These are phyloP conservation scores for Torulaspora gathmanii DNA, from an alignment of 805 yeast species.

Conservation along the genomic window DNA sequence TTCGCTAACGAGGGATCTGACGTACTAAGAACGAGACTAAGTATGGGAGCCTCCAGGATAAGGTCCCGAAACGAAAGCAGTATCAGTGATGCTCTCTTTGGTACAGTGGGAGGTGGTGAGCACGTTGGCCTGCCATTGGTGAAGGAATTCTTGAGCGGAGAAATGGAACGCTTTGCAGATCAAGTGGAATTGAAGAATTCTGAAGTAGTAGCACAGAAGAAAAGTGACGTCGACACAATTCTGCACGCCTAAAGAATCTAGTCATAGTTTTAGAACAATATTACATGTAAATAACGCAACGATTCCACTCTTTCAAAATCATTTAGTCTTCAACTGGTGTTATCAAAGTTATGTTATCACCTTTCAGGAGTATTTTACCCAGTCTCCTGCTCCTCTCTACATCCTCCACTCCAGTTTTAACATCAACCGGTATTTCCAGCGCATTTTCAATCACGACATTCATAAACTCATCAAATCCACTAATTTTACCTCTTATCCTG, in stretches of 20 bases:
- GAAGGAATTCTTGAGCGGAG: constrained; percentile 37
- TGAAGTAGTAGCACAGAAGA: constrained; percentile 12
- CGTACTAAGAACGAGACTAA: constrained; percentile 18
- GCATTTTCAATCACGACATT: constrained; percentile 65
- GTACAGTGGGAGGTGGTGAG: constrained; percentile 34
- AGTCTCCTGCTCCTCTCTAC: constrained; percentile 39
- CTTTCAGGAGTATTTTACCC: constrained; percentile 79
- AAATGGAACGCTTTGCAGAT: constrained; percentile 30
- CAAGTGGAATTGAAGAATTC: constrained; percentile 20
- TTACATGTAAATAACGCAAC: constrained; percentile 7
- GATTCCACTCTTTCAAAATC: not conserved
- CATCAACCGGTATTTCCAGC: constrained; percentile 55
- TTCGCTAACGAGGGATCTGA: constrained; percentile 26
- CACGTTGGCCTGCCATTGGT: constrained; percentile 35
- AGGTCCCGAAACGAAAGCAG: constrained; percentile 23
- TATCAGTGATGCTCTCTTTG: constrained; percentile 37
- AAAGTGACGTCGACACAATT: constrained; percentile 16
- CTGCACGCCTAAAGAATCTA: constrained; percentile 8
- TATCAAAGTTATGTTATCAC: constrained; percentile 87
- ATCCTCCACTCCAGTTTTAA: constrained; percentile 34
- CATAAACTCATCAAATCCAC: constrained; percentile 98
- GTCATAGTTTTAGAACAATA: constrained; percentile 4
- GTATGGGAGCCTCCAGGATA: constrained; percentile 20
- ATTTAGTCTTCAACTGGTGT: constrained; percentile 24
- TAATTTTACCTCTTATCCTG: constrained; percentile 74